Evolutionary conservation across 306 rosid genomes (phyloP), one percentile per base, ranked within the genome.

Genomic region (Vigna nakashimae): DNA sequence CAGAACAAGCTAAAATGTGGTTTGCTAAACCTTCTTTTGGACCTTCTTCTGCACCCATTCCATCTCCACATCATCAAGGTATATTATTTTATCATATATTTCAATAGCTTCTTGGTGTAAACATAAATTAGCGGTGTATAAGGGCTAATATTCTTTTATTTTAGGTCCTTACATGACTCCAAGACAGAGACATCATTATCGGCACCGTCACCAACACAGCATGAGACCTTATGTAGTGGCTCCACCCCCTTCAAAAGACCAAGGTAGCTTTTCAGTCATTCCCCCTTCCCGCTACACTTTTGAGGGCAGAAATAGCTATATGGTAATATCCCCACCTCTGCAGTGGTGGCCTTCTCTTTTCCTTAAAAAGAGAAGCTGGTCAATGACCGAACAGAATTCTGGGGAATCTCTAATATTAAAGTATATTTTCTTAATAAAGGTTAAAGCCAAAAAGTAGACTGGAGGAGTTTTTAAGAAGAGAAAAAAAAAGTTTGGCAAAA

Each of bases 61-160:
- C 91, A 70, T 88, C 98, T 89, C 94, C 96, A 83, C 75, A 74
- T 68, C 38, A 82, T 87, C 84, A 73, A 82, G 94, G 98, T 85
- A 80, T 71, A 34, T 30, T 84, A 78, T 70, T 17, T 32, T 30
- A 65, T 65, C 30, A 50, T 36, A 20, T 38, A 58, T 63, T 65
- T 53, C 65, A 69, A 52, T 79, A 65, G 16, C 36, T 74, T 64
- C 53, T 24, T 67, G 43, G 52, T 9, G 10, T 15, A 24, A 42
- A 51, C 73, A 22, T 60, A 5, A 45, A 53, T 55, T 59, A 49
- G 60, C 42, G 5, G 17, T 22, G 17, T 32, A 17, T 78, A 66
- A 79, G 62, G 2, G 77, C 56, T 40, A 60, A 69, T 82, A 43
- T 69, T 82, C 12, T 60, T 11, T 56, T 74, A 79, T 81, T 74